Percentiles rank a stretch among this genome's conserved stretches.
These are phyloP conservation scores for Fonsecaea nubica DNA, from an alignment of 2,329 filamentous ascomycete genomes.

Conservation along the genomic window DNA sequence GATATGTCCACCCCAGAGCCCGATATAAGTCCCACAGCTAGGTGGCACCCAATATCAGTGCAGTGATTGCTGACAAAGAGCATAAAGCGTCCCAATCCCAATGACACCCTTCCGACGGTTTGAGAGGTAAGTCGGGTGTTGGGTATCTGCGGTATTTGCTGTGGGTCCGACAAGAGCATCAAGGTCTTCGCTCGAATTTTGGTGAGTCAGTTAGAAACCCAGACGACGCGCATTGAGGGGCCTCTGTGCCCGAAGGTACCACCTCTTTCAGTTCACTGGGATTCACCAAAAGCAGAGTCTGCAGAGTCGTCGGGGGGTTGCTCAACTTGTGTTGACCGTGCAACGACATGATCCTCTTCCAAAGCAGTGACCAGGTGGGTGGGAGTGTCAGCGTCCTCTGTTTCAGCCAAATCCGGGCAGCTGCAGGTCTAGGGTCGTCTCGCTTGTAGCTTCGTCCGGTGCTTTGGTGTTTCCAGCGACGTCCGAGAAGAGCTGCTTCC, in stretches of 20 bases:
- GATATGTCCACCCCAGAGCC: background rate
- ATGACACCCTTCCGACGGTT: background rate
- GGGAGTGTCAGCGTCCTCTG: constrained; percentile 15
- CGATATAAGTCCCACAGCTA: background rate
- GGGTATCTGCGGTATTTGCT: background rate
- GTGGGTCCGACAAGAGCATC: background rate
- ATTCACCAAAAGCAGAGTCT: constrained; percentile 27
- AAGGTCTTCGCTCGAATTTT: background rate
- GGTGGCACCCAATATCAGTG: background rate
- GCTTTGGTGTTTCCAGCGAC: constrained; percentile 25
- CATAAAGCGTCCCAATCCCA: background rate
- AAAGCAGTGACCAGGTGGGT: background rate
- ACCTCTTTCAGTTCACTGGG: constrained; percentile 6
- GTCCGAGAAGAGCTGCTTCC: background rate
- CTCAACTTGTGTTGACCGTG: constrained; percentile 22
- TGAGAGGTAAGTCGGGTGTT: background rate
- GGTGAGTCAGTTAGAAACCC: background rate
- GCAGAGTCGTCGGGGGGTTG: constrained; percentile 35
- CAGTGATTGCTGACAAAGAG: background rate
- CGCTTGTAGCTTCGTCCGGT: constrained; percentile 51
- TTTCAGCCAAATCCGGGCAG: constrained; percentile 54
- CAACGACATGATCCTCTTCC: too few relatives aligned
- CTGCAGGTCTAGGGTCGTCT: constrained; percentile 55
- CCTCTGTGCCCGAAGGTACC: background rate
- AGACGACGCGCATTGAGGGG: background rate